Percentiles rank a stretch among this genome's conserved stretches.
Evolutionary conservation across 306 rosid species (phyloP).

Genomic region (Vigna unguiculata): DNA sequence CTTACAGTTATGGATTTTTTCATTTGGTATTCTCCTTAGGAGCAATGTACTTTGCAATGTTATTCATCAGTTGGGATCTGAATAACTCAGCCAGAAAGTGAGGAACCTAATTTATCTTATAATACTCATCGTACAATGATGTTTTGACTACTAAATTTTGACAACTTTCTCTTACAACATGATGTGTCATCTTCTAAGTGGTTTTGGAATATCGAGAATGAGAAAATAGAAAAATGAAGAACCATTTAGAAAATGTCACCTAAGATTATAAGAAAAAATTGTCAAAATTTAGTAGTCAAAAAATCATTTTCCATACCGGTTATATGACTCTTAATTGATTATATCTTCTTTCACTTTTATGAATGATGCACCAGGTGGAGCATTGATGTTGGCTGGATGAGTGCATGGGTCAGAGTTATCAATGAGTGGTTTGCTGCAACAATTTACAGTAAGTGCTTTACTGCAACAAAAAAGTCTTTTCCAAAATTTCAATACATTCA

Average conservation of each 20-base stretch:
- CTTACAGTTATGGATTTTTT: constrained; percentile 81
- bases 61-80: constrained; percentile 94
- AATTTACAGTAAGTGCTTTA: constrained; percentile 76
- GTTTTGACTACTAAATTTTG: too few species aligned
- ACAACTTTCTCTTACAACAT: too few species aligned
- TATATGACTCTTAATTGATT: background rate
- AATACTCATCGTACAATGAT: too few species aligned
- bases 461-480: background rate
- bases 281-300: too few species aligned
- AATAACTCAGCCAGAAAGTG: constrained; percentile 77
- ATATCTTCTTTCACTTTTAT: background rate
- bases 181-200: too few species aligned
- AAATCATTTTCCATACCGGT: too few species aligned
- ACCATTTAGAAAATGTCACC: too few species aligned
- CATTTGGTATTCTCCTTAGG: constrained; percentile 88
- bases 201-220: too few species aligned
- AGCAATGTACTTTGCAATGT: constrained; percentile 90
- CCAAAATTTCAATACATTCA: background rate
- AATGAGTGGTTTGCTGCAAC: constrained; percentile 96
- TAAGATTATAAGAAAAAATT: too few species aligned
- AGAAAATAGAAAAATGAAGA: too few species aligned
- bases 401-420: constrained; percentile 83
- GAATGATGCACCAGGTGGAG: constrained; percentile 72
- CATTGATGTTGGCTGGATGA: constrained; percentile 93
- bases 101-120: constrained; percentile 23